phyloP scores from a whole-genome alignment of 2,329 filamentous ascomycete genomes.

The Chaetomiaceae sp. region DNA sequence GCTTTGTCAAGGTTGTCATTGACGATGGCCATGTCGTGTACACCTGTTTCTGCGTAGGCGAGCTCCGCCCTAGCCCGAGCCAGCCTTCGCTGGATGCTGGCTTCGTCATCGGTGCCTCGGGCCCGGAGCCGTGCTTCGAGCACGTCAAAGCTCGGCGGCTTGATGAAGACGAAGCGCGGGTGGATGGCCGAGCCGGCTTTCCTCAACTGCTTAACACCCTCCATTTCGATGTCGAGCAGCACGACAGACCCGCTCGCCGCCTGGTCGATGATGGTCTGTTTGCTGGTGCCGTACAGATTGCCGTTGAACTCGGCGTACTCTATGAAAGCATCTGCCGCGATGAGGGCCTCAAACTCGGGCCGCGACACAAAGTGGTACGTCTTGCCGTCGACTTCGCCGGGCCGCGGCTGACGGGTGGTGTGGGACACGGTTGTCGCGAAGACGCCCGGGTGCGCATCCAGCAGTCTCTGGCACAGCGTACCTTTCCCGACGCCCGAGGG shows the following conservation, averaged over 20 bases:
- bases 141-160: not conserved
- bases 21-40: no score
- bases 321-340: not conserved
- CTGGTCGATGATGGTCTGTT: conserved; percentile 1
- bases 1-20: no score
- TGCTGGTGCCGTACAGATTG: conserved; percentile 4
- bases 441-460: not conserved
- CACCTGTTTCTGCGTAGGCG: no score
- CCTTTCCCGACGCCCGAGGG: conserved; percentile 4
- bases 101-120: conserved; percentile 1
- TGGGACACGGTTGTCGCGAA: conserved; percentile 1
- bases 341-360: not conserved
- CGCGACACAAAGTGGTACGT: not conserved
- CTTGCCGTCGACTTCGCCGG: not conserved
- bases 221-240: conserved; percentile 2
- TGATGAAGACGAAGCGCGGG: conserved; percentile 1
- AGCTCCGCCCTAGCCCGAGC: no score
- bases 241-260: not conserved
- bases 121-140: conserved; percentile 1
- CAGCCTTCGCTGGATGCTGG: not conserved
- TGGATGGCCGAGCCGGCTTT: not conserved
- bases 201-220: not conserved
- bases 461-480: not conserved
- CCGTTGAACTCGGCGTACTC: not conserved
- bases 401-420: conserved; percentile 1